These are phyloP conservation scores for Arabis hirsuta DNA, from an alignment of 345 rosid species.

Conservation along the genomic window DNA sequence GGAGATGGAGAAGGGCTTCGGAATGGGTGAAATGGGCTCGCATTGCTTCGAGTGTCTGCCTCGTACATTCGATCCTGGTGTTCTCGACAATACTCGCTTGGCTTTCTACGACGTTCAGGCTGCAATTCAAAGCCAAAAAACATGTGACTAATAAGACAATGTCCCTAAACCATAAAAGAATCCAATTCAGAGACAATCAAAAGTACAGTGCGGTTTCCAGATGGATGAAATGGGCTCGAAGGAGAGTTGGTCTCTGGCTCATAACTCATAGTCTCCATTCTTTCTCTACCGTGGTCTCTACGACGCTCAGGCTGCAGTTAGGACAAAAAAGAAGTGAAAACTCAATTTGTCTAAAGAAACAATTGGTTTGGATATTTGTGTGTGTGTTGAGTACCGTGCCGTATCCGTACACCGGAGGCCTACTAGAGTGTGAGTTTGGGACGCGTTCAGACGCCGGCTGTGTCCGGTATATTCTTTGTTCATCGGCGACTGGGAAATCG, in stretches of 20 bases:
- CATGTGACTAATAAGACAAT: background rate
- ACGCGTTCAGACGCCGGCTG: conserved; percentile 43
- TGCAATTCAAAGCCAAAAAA: conserved; percentile 1
- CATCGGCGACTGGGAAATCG: conserved; percentile 24
- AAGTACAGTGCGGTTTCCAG: conserved; percentile 38
- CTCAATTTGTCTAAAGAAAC: conserved; percentile 2
- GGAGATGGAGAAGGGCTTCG: conserved; percentile 45
- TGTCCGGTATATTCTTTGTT: conserved; percentile 27
- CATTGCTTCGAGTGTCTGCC: conserved; percentile 38
- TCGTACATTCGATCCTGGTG: conserved; percentile 33
- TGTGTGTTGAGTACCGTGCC: conserved; percentile 29
- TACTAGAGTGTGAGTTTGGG: conserved; percentile 39
- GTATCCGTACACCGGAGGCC: conserved; percentile 37
- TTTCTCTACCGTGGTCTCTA: conserved; percentile 29
- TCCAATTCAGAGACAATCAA: background rate
- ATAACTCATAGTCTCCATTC: conserved; percentile 14
- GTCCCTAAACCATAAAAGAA: background rate
- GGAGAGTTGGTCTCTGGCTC: conserved; percentile 41
- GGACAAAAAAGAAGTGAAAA: background rate
- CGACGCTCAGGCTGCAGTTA: conserved; percentile 45
- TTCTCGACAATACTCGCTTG: conserved; percentile 30
- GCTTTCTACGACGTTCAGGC: conserved; percentile 39
- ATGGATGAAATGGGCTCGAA: conserved; percentile 27
- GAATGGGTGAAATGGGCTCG: conserved; percentile 45
- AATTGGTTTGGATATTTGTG: background rate